Base-by-base conservation (phyloP, 129 eudicot species). In the Helianthus tuberosus region DNA sequence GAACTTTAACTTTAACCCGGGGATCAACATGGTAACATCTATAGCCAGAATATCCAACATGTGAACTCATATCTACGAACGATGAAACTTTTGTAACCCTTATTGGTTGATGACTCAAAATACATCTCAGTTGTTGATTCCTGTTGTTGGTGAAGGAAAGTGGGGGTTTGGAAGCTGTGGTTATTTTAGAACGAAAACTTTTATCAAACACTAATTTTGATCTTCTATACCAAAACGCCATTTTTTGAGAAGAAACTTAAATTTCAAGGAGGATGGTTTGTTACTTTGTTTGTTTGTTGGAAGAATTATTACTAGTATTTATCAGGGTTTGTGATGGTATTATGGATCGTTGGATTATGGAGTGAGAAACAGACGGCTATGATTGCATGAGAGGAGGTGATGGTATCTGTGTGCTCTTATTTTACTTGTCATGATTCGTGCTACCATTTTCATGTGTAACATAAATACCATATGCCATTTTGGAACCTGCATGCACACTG, bases 1-100 rank as follows among this genome's bases (percentile, higher is more conserved):
- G 0, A 27, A 27, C 32, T 2, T 27, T 27, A 39, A 39, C 44
- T 36, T 36, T 10, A 85, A 77, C 29, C 88, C 85, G 13, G 0
- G 83, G 27, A 76, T 87, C 96, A 10, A 86, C 96, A 32, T 84
- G 81, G 77, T 93, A 89, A 67, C 62, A 41, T 66, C 94, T 66
- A 53, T 53, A 78, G 6, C 81, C 52, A 35, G 49, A 39, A 39
- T 3, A 70, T 64, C 50, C 68, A 43, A 82, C 54, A 44, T 38
- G 64, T 17, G 82, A 75, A 27, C 32, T 27, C 32, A 27, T 27
- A 27, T 27, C 3, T 0, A 27, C 32, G 3, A 27, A 27, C 6
- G 64, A 69, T 20, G 86, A 55, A 71, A 63, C 5, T 12, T 64
- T 67, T 44, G 70, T 64, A 55, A 52, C 39, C 14, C 58, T 66